Base-by-base conservation (phyloP, 805 yeast species). In the Saturnispora gosingensis region DNA sequence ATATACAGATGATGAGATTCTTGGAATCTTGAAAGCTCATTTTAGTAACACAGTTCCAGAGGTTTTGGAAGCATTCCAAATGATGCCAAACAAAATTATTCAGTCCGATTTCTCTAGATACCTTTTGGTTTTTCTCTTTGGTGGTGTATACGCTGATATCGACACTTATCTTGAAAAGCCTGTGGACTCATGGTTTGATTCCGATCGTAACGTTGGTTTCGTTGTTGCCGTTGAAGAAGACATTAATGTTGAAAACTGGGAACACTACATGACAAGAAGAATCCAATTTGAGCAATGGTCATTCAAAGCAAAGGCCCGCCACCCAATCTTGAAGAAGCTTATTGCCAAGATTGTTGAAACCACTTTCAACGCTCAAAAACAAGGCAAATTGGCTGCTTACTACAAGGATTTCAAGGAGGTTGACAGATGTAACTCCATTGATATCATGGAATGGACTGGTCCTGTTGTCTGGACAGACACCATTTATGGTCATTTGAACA, bases 401-500 rank as follows among this genome's bases (percentile, higher is more conserved):
- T 66, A 66, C 50, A 65, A 65, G 53, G 70, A 67, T 57, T 67
- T 67, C 52, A 66, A 64, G 49, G 69, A 66, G 40, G 69, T 67
- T 39, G 71, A 67, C 55, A 61, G 64, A 54, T 67, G 71, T 53
- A 59, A 63, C 18, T 63, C 69, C 2, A 62, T 70, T 53, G 83
- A 78, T 56, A 79, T 83, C 50, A 78, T 81, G 72, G 77, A 73
- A 59, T 83, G 88, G 88, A 83, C 93, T 0, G 95, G 95, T 10
- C 80, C 85, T 45, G 93, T 88, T 42, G 69, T 81, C 25, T 85
- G 88, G 82, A 82, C 95, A 1, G 91, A 85, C 62, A 80, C 81
- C 10, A 75, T 84, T 11, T 75, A 84, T 65, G 75, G 76, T 8
- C 85, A 84, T 63, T 72, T 84, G 62, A 83, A 83, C 62, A 62